Conservation (phyloP, 352 stramenopile species). For the Phytophthora hibernalis region DNA sequence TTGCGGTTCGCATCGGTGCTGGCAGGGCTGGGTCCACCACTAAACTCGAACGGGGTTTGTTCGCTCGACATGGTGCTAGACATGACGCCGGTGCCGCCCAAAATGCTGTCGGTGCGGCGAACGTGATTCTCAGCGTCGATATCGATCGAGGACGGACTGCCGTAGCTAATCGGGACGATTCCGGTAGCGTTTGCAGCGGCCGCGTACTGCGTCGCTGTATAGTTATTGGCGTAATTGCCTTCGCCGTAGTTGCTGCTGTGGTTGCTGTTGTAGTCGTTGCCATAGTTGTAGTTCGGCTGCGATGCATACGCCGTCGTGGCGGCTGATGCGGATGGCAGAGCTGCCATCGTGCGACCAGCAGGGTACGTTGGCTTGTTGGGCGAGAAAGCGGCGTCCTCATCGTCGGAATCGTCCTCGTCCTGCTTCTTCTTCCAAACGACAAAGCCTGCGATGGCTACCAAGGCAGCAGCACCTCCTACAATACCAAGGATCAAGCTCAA, state of each 20-base stretch:
- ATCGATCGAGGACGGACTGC: conserved; percentile 58
- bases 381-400: conserved; percentile 50
- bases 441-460: conserved; percentile 61
- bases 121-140: conserved; percentile 32
- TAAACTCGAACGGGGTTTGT: conserved; percentile 43
- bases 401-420: conserved; percentile 72
- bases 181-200: conserved; percentile 10
- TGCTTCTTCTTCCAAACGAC: conserved; percentile 65
- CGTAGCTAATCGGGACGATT: conserved; percentile 46
- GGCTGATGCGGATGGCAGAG: conserved; percentile 23
- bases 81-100: conserved; percentile 43
- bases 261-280: conserved; percentile 21
- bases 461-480: conserved; percentile 44
- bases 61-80: conserved; percentile 24
- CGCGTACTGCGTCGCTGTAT: conserved; percentile 38
- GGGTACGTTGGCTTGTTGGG: conserved; percentile 27
- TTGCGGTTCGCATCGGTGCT: conserved; percentile 39
- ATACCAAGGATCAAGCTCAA: conserved; percentile 64
- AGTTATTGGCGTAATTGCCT: conserved; percentile 23
- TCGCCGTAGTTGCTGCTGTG: conserved; percentile 28
- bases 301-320: conserved; percentile 39
- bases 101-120: conserved; percentile 51
- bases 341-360: conserved; percentile 17
- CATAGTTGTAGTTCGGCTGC: conserved; percentile 37
- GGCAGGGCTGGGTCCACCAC: conserved; percentile 36